phyloP scores from a whole-genome alignment of 2,329 filamentous ascomycete species.

The Didymella glomerata region DNA sequence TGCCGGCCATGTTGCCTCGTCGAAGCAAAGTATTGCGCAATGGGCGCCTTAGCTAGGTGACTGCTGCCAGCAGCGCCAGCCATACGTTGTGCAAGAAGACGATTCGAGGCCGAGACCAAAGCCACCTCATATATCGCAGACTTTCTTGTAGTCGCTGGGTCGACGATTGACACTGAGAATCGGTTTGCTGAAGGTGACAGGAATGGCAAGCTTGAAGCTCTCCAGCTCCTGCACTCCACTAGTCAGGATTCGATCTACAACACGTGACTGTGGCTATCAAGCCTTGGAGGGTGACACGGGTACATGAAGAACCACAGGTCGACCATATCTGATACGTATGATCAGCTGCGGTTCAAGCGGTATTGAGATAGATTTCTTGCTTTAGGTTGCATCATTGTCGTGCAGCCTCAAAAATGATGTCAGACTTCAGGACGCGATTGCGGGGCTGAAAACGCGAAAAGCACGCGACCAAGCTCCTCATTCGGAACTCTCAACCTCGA shows the following conservation, averaged over 20 bases:
- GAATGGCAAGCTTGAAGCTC: background rate
- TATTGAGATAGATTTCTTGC: background rate
- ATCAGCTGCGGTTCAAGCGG: background rate
- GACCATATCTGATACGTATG: background rate
- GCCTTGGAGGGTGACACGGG: no score
- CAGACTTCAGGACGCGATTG: constrained; percentile 2
- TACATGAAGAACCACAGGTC: background rate
- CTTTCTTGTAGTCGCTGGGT: background rate
- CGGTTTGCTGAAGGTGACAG: background rate
- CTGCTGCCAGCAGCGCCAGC: background rate
- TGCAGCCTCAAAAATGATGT: constrained; percentile 7
- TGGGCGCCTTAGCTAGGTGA: background rate
- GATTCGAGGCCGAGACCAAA: background rate
- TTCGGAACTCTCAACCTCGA: background rate
- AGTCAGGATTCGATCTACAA: background rate
- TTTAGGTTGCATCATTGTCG: background rate
- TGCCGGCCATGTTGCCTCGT: background rate
- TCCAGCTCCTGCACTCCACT: no score
- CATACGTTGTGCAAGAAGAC: background rate
- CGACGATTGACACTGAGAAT: background rate
- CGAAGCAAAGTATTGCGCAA: background rate
- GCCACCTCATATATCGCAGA: background rate
- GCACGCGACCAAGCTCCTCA: constrained; percentile 6
- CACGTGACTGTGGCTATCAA: background rate
- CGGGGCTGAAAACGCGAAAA: constrained; percentile 5